These are phyloP conservation scores for Mortierella sp. DNA, from an alignment of 371 early-diverging fungal species.

Conservation along the genomic window DNA sequence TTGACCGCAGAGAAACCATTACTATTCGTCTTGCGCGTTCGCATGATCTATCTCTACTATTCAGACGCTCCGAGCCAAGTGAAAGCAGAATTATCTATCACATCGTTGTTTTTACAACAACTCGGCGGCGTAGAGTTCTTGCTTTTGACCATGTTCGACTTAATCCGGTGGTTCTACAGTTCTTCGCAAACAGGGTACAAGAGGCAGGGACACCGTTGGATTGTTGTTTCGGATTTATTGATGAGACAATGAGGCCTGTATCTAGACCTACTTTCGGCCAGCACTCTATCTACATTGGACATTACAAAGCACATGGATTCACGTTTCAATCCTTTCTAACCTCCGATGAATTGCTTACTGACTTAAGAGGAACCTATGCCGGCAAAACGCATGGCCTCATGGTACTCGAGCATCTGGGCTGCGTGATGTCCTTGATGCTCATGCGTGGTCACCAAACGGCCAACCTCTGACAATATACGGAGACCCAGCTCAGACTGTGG, in stretches of 20 bases:
- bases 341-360: background rate
- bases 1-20: background rate
- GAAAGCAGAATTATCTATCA: background rate
- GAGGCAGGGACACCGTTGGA: background rate
- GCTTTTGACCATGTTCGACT: background rate
- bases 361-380: background rate
- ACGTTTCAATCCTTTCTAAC: background rate
- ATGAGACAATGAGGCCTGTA: background rate
- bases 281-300: background rate
- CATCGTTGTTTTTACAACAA: background rate
- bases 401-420: background rate
- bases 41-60: background rate
- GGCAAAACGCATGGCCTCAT: background rate
- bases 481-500: no score
- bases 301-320: background rate
- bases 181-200: background rate
- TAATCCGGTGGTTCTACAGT: background rate
- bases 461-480: no score
- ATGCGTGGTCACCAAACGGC: no score
- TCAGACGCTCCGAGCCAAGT: background rate
- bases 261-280: background rate
- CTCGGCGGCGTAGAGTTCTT: background rate
- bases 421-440: no score
- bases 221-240: constrained; percentile 1
- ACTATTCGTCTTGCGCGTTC: background rate